Evolutionary conservation across 2,329 filamentous ascomycete genomes (phyloP), one percentile per base, ranked within the genome.

Genomic region (Scleromitrula shiraiana): DNA sequence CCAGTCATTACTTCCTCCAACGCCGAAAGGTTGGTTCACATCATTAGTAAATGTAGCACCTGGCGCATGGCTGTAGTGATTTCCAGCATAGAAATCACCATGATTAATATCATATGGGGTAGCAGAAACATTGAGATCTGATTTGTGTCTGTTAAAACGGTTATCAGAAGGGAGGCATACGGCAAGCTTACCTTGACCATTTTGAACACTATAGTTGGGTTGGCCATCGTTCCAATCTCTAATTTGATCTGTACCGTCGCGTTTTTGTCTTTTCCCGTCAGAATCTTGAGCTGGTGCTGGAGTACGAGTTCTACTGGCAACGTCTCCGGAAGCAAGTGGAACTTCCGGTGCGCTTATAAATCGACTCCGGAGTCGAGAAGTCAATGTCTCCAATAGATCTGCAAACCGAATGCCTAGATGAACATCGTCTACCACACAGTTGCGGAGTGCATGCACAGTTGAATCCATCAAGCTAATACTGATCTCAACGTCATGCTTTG

Each of bases 401-500:
- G 87, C 85, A 58, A 93, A 93, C 7, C 86, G 78, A 50, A 85
- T 88, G n/a, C 84, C 86, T 4, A 93, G 74, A 63, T 93, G 87
- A 7, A 91, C 85, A 56, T 93, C 87, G 60, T 93, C 87, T 4
- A 91, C 86, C 6, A 90, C 84, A 53, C 84, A 89, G 56, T 80
- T 85, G 15, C 84, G 78, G 29, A 93, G 73, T 1, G 84, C 85
- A 54, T 82, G 74, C 0, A 90, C 84, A 0, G 84, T 86, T 24
- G 77, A 72, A 59, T 89, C 84, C 71, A 93, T 84, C 23, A 93
- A 71, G 6, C 76, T 75, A 24, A 93, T 83, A 53, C 83, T 87
- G 39, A 85, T 74, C 59, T 83, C 80, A 22, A 91, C 83, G 56
- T 93, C 86, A 47, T 82, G 82, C 58, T 87, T 84, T 1, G 84